Evolutionary conservation across 768 basidiomycete genomes (phyloP).

Genomic region (Lactifluus piperatus): DNA sequence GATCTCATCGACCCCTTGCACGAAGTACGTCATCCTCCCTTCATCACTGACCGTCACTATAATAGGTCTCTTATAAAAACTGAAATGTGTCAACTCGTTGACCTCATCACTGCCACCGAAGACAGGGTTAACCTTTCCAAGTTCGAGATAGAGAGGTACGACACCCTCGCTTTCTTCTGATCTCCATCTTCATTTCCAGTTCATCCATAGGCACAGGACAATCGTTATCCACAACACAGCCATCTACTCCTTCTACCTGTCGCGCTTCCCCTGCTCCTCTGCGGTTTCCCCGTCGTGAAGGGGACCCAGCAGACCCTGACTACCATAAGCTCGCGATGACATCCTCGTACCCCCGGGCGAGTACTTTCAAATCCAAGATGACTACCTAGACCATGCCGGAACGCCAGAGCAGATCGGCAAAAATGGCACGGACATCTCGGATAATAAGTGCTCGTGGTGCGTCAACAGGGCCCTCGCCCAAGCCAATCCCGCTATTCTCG

Average conservation of each 20-base stretch:
- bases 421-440: constrained; percentile 95
- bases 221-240: constrained; percentile 98
- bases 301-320: constrained; percentile 37
- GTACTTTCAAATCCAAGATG: no score
- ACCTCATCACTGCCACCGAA: constrained; percentile 92
- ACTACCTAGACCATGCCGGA: constrained; percentile 90
- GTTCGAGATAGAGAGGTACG: constrained; percentile 80
- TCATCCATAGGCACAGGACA: constrained; percentile 57
- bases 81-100: constrained; percentile 93
- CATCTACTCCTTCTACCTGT: constrained; percentile 97
- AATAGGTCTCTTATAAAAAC: constrained; percentile 71
- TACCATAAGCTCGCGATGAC: constrained; percentile 66
- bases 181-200: not conserved
- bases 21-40: constrained; percentile 40
- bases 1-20: constrained; percentile 89
- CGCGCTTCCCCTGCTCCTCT: constrained; percentile 84
- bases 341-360: constrained; percentile 91
- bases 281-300: constrained; percentile 45
- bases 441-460: constrained; percentile 98
- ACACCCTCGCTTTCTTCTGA: not conserved
- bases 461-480: constrained; percentile 78
- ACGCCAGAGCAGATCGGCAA: constrained; percentile 91
- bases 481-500: constrained; percentile 43
- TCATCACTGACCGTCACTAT: not conserved
- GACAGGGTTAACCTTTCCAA: constrained; percentile 77